Percentiles rank a stretch among this genome's conserved stretches.
phyloP scores from a whole-genome alignment of 768 basidiomycete genomes.

The Sarcomyxa edulis region DNA sequence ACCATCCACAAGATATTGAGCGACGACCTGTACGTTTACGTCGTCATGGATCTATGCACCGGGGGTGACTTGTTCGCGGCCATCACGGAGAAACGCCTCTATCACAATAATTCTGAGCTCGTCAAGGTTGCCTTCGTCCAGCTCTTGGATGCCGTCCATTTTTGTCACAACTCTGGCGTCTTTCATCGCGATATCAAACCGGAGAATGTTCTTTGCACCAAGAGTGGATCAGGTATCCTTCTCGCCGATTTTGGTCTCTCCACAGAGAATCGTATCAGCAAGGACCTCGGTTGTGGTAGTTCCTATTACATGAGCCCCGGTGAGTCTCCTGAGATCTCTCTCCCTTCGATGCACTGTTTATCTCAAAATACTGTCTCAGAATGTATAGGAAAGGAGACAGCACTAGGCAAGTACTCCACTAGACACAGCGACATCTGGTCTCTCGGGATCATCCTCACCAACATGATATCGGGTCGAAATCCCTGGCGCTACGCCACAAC shows the following conservation, averaged over 20 bases:
- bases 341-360: constrained; percentile 3
- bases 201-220: constrained; percentile 66
- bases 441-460: constrained; percentile 75
- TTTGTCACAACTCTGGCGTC: constrained; percentile 66
- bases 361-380: constrained; percentile 31
- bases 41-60: constrained; percentile 53
- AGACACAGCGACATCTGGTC: constrained; percentile 70
- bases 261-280: constrained; percentile 37
- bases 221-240: constrained; percentile 45
- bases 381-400: constrained; percentile 42
- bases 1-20: constrained; percentile 60
- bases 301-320: constrained; percentile 69
- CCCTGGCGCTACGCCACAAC: constrained; percentile 72
- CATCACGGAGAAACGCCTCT: constrained; percentile 53
- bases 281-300: constrained; percentile 55
- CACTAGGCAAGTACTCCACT: constrained; percentile 49
- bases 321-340: constrained; percentile 19
- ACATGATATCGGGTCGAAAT: constrained; percentile 73
- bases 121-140: constrained; percentile 72
- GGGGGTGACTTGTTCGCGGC: constrained; percentile 69
- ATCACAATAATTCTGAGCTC: constrained; percentile 51
- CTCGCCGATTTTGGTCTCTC: constrained; percentile 80
- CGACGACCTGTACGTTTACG: constrained; percentile 58
- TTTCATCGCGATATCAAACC: constrained; percentile 89
- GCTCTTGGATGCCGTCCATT: constrained; percentile 72